A percentile compares a stretch with the other conserved stretches of the same genome.
Conservation (phyloP, 164 flowering plant genomes). For the Tetracentron sinense region DNA sequence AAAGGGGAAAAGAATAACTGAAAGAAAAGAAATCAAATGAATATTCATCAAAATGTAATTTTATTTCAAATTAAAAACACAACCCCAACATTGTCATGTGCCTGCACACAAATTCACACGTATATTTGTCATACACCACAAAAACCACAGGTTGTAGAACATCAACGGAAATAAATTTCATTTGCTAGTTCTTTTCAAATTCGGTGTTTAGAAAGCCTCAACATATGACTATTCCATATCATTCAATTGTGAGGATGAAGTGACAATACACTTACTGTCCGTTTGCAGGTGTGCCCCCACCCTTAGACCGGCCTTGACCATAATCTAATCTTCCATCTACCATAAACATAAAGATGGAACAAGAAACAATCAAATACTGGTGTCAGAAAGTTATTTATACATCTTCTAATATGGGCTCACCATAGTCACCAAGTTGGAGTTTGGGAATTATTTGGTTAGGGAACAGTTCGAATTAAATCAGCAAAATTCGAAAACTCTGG, state of each 20-base stretch:
- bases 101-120: background rate
- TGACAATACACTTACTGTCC: conserved; percentile 52
- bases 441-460: too few relatives aligned
- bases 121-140: background rate
- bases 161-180: too few relatives aligned
- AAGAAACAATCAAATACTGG: conserved; percentile 9
- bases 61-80: too few relatives aligned
- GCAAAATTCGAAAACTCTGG: too few relatives aligned
- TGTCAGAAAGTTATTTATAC: background rate
- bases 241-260: background rate
- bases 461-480: too few relatives aligned
- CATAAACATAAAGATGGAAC: conserved; percentile 16
- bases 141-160: background rate
- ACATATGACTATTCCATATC: background rate
- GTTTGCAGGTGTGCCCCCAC: conserved; percentile 45
- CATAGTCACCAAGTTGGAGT: too few relatives aligned
- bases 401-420: conserved; percentile 4
- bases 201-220: background rate
- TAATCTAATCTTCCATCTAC: conserved; percentile 64
- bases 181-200: too few relatives aligned
- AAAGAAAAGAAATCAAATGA: too few relatives aligned
- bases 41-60: too few relatives aligned
- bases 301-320: conserved; percentile 70
- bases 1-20: too few relatives aligned
- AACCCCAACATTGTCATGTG: too few relatives aligned